A percentile compares a stretch with the other conserved stretches of the same genome.
phyloP scores from a whole-genome alignment of 768 basidiomycete genomes.

The Suillus luteus region DNA sequence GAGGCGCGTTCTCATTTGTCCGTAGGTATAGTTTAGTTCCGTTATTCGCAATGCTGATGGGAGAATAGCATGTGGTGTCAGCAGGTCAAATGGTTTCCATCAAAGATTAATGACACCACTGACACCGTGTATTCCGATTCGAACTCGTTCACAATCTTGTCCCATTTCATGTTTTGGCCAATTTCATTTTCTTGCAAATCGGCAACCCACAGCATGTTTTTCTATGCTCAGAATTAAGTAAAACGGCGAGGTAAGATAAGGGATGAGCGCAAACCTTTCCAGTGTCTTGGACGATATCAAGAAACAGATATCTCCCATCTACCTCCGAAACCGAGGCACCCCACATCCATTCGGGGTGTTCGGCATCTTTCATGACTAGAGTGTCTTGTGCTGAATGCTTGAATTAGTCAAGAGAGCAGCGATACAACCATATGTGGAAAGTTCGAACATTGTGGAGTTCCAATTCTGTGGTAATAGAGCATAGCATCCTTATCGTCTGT shows the following conservation, averaged over 20 bases:
- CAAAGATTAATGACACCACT: slow-evolving; percentile 26
- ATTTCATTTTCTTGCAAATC: slow-evolving; percentile 63
- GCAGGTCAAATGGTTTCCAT: not conserved
- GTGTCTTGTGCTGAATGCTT: slow-evolving; percentile 59
- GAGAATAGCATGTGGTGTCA: slow-evolving; percentile 2
- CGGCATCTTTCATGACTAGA: slow-evolving; percentile 62
- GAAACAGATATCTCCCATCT: slow-evolving; percentile 64
- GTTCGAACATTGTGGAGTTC: slow-evolving; percentile 65
- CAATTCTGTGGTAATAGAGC: slow-evolving; percentile 75
- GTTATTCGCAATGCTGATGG: slow-evolving; percentile 61
- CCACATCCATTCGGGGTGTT: slow-evolving; percentile 70
- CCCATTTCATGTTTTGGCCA: slow-evolving; percentile 68
- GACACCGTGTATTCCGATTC: slow-evolving; percentile 67
- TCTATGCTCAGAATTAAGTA: slow-evolving; percentile 40
- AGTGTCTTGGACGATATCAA: slow-evolving; percentile 60
- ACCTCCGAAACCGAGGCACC: slow-evolving; percentile 52
- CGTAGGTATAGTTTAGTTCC: slow-evolving; percentile 61
- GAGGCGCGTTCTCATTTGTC: slow-evolving; percentile 68
- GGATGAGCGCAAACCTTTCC: slow-evolving; percentile 48
- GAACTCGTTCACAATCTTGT: slow-evolving; percentile 69
- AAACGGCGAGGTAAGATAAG: slow-evolving; percentile 2
- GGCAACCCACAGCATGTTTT: slow-evolving; percentile 75
- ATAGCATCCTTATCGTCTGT: slow-evolving; percentile 65
- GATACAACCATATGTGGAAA: slow-evolving; percentile 9
- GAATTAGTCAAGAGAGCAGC: slow-evolving; percentile 13